Evolutionary conservation across 768 basidiomycete genomes (phyloP).

Genomic region (Agrocybe praecox): DNA sequence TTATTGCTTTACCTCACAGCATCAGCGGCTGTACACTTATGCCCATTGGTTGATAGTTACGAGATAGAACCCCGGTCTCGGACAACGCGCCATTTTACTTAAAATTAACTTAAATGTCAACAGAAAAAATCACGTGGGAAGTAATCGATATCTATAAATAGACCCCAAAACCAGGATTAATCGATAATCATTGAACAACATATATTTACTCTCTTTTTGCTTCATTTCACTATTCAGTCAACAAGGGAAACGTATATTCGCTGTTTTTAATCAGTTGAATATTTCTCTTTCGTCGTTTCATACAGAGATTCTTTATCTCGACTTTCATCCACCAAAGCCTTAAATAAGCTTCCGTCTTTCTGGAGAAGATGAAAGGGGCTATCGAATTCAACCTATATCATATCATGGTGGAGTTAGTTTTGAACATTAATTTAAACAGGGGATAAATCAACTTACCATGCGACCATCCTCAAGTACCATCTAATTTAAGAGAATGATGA

Average conservation of each 20-base stretch:
- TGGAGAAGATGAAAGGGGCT: constrained; percentile 50
- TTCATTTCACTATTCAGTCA: too few relatives aligned
- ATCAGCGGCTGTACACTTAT: not conserved
- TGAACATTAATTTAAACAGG: too few relatives aligned
- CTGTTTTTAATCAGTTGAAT: too few relatives aligned
- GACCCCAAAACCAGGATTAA: too few relatives aligned
- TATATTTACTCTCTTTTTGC: too few relatives aligned
- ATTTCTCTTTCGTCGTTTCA: constrained; percentile 32
- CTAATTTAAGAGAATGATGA: constrained; percentile 13
- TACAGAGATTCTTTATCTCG: constrained; percentile 52
- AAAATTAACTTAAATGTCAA: not conserved
- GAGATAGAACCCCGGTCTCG: too few relatives aligned
- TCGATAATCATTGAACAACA: too few relatives aligned
- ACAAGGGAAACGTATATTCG: too few relatives aligned
- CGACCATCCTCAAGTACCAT: constrained; percentile 52
- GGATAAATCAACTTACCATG: constrained; percentile 23
- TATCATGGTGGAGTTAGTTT: not conserved
- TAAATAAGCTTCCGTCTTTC: constrained; percentile 52
- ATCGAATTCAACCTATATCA: constrained; percentile 53
- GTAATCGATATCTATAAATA: too few relatives aligned
- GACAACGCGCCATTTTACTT: too few relatives aligned
- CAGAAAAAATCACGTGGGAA: not conserved
- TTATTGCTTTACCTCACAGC: not conserved
- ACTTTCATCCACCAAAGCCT: constrained; percentile 59
- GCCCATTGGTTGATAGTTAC: constrained; percentile 8